Conservation (phyloP, 2,329 filamentous ascomycete genomes). For the Trichoderma lentiforme region DNA sequence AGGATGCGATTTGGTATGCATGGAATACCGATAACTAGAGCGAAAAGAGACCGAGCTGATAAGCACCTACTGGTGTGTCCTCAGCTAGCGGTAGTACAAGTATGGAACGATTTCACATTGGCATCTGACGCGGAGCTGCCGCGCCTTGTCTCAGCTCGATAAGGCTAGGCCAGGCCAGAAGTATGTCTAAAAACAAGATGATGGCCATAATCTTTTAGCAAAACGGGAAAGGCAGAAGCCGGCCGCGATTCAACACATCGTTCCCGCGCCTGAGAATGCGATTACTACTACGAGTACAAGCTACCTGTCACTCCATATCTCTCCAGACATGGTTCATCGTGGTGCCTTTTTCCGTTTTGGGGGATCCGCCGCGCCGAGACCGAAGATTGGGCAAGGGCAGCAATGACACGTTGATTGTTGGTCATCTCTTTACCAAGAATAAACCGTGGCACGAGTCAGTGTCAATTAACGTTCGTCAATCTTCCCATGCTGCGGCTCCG, state of each 20-base stretch:
- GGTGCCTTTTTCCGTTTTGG: not conserved
- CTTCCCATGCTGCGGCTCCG: constrained; percentile 1
- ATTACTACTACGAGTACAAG: not conserved
- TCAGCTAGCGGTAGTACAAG: not conserved
- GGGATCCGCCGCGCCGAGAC: not conserved
- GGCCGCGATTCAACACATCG: not conserved
- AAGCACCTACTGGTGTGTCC: not conserved
- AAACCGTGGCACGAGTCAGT: constrained; percentile 1
- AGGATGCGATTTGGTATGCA: not conserved
- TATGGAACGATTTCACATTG: not conserved
- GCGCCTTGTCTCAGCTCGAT: not conserved
- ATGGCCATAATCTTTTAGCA: not conserved
- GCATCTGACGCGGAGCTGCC: not conserved
- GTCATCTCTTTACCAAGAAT: not conserved
- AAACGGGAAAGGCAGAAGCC: not conserved
- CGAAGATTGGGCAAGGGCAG: constrained; percentile 1
- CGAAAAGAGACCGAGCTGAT: constrained; percentile 1
- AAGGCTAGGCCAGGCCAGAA: not conserved
- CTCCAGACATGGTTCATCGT: not conserved
- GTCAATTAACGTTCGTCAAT: not conserved
- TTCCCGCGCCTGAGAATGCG: not conserved
- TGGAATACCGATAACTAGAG: not conserved
- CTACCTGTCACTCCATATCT: not conserved
- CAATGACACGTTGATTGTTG: constrained; percentile 3
- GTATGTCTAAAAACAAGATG: not conserved